Percentiles rank a stretch among this genome's conserved stretches.
These are phyloP conservation scores for Ceratobasidium papillatum DNA, from an alignment of 1,284 basidiomycete genomes.

Conservation along the genomic window DNA sequence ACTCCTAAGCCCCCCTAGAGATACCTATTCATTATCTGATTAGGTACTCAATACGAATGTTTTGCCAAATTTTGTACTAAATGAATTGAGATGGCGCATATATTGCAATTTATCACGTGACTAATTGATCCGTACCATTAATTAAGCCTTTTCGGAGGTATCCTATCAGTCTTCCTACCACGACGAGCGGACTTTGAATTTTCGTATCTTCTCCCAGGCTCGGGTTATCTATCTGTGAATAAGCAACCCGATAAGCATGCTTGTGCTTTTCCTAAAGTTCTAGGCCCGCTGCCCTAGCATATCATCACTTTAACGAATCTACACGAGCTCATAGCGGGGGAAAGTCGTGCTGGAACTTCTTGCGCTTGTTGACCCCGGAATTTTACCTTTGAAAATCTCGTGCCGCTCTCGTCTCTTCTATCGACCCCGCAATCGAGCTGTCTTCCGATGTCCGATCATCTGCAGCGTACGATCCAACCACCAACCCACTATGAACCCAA, in stretches of 20 bases:
- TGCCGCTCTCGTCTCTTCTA: neutral
- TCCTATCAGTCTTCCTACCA: neutral
- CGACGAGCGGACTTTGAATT: neutral
- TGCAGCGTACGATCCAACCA: conserved; percentile 26
- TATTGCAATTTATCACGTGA: neutral
- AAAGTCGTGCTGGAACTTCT: neutral
- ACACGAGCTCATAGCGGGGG: conserved; percentile 3
- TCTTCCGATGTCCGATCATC: conserved; percentile 22
- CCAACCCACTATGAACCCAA: conserved; percentile 15
- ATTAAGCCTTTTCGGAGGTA: neutral
- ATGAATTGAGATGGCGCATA: neutral
- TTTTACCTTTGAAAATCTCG: conserved; percentile 25
- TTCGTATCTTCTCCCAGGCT: neutral
- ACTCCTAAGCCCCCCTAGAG: too few relatives aligned
- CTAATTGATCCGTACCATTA: neutral
- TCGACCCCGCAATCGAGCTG: neutral
- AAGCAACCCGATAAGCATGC: conserved; percentile 28
- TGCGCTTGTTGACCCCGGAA: conserved; percentile 9
- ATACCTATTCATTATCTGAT: too few relatives aligned
- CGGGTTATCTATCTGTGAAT: conserved; percentile 1
- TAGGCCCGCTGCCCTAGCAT: conserved; percentile 17
- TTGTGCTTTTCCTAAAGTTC: conserved; percentile 12
- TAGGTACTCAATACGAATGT: too few relatives aligned
- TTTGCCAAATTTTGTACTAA: too few relatives aligned
- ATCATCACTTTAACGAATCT: neutral